Conservation (phyloP, 441 rosid species). For the Cnidoscolus chayamansa region DNA sequence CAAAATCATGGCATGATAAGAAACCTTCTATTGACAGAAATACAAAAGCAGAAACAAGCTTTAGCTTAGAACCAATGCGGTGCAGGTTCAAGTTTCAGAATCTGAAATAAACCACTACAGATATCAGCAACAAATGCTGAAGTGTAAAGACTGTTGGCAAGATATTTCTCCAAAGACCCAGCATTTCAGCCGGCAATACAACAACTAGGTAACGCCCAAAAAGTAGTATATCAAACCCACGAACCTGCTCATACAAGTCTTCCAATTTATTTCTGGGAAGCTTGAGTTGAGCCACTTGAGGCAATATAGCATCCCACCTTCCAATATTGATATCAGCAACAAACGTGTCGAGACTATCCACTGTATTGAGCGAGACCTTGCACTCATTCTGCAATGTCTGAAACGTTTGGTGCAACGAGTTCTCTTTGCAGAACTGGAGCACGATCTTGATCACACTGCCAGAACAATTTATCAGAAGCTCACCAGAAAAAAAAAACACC, state of each 20-base stretch:
- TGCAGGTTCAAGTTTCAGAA: background rate
- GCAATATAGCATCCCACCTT: constrained; percentile 89
- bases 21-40: background rate
- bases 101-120: background rate
- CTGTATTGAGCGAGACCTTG: constrained; percentile 90
- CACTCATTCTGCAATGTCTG: constrained; percentile 94
- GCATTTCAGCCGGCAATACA: background rate
- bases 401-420: constrained; percentile 88
- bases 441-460: constrained; percentile 89
- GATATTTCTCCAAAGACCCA: background rate
- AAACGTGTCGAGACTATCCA: constrained; percentile 92
- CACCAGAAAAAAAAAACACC: too few relatives aligned
- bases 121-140: background rate
- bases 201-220: background rate
- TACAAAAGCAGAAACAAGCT: background rate
- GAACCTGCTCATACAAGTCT: constrained; percentile 93
- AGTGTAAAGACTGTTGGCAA: background rate
- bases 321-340: constrained; percentile 86
- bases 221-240: background rate
- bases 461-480: background rate
- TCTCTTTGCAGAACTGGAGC: constrained; percentile 97
- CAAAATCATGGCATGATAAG: background rate
- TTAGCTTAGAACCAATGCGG: background rate
- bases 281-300: constrained; percentile 96
- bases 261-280: constrained; percentile 88